Percentiles rank a stretch among this genome's conserved stretches.
Conservation (phyloP, 805 yeast species). For the Candida easanensis region DNA sequence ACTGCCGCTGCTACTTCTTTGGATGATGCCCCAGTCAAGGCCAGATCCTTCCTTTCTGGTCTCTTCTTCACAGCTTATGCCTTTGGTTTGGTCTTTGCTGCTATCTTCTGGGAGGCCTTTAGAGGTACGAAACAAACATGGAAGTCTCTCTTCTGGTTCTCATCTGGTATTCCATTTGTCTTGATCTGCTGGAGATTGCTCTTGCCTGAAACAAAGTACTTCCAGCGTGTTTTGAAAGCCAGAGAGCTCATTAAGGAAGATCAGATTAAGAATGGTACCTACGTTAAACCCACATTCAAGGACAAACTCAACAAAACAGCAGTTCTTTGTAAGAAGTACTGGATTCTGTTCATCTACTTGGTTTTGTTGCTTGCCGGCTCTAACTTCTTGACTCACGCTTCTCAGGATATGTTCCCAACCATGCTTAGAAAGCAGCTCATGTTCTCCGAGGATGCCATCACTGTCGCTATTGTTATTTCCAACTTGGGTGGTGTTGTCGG, state of each 20-base stretch:
- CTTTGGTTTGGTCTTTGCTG: conserved; percentile 63
- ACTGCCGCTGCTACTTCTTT: conserved; percentile 45
- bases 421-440: conserved; percentile 52
- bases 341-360: conserved; percentile 59
- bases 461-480: conserved; percentile 60
- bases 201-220: conserved; percentile 60
- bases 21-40: conserved; percentile 60
- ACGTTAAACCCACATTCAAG: conserved; percentile 26
- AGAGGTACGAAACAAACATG: conserved; percentile 50
- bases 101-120: conserved; percentile 61
- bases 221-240: conserved; percentile 33
- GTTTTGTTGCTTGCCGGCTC: conserved; percentile 65
- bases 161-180: conserved; percentile 59
- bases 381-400: conserved; percentile 70
- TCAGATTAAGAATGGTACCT: conserved; percentile 28
- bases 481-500: conserved; percentile 69
- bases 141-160: conserved; percentile 73
- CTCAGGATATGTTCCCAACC: conserved; percentile 73
- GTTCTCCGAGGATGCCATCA: conserved; percentile 44
- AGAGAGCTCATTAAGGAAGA: conserved; percentile 26
- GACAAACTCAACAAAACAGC: conserved; percentile 29
- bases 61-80: conserved; percentile 58
- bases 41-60: conserved; percentile 65
- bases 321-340: conserved; percentile 44
- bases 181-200: conserved; percentile 55